Conservation (phyloP, 768 basidiomycete genomes). For the Suillus cothurnatus region DNA sequence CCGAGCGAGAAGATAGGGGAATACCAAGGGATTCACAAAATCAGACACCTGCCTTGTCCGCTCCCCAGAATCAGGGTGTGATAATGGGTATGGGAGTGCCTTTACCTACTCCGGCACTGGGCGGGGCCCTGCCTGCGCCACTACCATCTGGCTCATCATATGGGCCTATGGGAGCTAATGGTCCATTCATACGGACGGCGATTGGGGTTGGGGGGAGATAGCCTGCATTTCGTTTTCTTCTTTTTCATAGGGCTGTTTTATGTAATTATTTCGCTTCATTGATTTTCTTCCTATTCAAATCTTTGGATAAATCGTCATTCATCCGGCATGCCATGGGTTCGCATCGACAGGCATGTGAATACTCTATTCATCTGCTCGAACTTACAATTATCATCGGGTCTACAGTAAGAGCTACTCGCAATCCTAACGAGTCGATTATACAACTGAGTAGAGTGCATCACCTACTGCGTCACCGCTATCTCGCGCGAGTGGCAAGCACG, state of each 20-base stretch:
- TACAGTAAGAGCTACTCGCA: constrained; percentile 1
- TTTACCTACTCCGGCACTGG: constrained; percentile 43
- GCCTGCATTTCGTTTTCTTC: constrained; percentile 28
- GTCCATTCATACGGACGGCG: constrained; percentile 66
- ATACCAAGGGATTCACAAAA: constrained; percentile 52
- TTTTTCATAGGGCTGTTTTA: constrained; percentile 26
- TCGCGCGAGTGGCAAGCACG: no score
- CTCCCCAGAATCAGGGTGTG: constrained; percentile 41
- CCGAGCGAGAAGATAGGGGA: constrained; percentile 73
- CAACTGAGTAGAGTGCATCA: neutral
- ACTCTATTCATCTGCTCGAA: no score
- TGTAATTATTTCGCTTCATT: constrained; percentile 38
- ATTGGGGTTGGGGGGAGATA: constrained; percentile 56
- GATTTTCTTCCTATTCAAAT: constrained; percentile 9
- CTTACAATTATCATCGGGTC: neutral
- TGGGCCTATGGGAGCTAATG: constrained; percentile 58
- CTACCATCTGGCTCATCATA: constrained; percentile 54
- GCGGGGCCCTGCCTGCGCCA: constrained; percentile 44
- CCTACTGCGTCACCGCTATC: neutral
- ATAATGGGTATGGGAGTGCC: constrained; percentile 49
- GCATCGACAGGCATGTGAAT: neutral
- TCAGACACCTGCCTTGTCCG: constrained; percentile 51
- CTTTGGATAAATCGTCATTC: constrained; percentile 1
- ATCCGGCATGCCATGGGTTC: neutral
- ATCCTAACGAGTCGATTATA: neutral